Evolutionary conservation across 768 basidiomycete species (phyloP).

Genomic region (Cystoderma amianthinum): DNA sequence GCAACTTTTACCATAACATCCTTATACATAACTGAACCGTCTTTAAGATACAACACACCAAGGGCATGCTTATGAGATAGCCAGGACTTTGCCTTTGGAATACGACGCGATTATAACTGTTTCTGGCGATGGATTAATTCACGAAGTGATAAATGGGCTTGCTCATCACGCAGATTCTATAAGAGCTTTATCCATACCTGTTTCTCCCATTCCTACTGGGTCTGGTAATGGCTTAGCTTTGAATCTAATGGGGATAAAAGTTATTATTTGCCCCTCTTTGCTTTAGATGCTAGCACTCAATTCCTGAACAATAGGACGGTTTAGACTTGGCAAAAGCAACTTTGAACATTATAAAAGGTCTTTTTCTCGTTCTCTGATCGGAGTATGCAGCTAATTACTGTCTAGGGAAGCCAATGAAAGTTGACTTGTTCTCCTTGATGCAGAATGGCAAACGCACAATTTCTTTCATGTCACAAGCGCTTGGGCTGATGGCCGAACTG

Average conservation of each 20-base stretch:
- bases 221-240: slow-evolving; percentile 75
- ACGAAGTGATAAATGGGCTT: slow-evolving; percentile 83
- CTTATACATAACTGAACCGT: slow-evolving; percentile 1
- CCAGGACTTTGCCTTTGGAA: slow-evolving; percentile 43
- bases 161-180: slow-evolving; percentile 54
- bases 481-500: slow-evolving; percentile 82
- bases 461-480: slow-evolving; percentile 79
- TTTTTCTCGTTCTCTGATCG: not conserved
- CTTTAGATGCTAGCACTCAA: not conserved
- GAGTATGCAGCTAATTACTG: not conserved
- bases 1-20: slow-evolving; percentile 15
- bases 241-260: slow-evolving; percentile 67
- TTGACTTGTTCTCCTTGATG: slow-evolving; percentile 73
- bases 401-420: slow-evolving; percentile 63
- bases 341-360: slow-evolving; percentile 79
- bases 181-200: slow-evolving; percentile 58
- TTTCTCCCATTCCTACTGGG: slow-evolving; percentile 77
- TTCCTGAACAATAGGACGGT: slow-evolving; percentile 40
- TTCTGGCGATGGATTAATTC: slow-evolving; percentile 80
- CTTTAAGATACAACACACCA: slow-evolving; percentile 53
- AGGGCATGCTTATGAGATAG: slow-evolving; percentile 64
- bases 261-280: slow-evolving; percentile 15
- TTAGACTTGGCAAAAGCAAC: slow-evolving; percentile 67
- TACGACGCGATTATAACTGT: slow-evolving; percentile 71
- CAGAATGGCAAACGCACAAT: slow-evolving; percentile 57